phyloP scores from a whole-genome alignment of 2,329 filamentous ascomycete species.

The Cladosporium austrohemisphaericum region DNA sequence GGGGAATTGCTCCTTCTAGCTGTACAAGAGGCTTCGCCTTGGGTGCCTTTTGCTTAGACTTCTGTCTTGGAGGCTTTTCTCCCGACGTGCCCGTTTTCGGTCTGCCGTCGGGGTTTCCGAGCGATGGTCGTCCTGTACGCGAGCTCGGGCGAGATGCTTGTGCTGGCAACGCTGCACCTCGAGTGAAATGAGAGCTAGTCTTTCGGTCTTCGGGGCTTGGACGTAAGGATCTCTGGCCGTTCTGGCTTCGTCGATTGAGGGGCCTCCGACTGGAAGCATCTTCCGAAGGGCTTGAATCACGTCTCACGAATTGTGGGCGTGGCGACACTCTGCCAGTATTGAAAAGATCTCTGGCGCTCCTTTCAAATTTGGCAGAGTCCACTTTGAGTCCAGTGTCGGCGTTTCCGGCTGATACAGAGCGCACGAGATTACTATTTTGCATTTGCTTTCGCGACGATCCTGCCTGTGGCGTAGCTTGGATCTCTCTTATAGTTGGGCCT shows the following conservation, averaged over 20 bases:
- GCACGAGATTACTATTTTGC: neutral
- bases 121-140: slow-evolving; percentile 1
- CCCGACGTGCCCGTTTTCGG: slow-evolving; percentile 5
- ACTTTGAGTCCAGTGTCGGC: neutral
- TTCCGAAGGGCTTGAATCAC: neutral
- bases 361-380: neutral
- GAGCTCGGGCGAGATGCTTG: slow-evolving; percentile 40
- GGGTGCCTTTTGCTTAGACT: slow-evolving; percentile 24
- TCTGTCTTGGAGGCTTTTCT: slow-evolving; percentile 36
- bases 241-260: neutral
- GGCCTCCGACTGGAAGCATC: slow-evolving; percentile 1
- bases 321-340: neutral
- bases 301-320: neutral
- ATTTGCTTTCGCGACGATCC: neutral
- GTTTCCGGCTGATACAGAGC: neutral
- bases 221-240: neutral
- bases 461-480: slow-evolving; percentile 3
- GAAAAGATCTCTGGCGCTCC: neutral
- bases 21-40: slow-evolving; percentile 22
- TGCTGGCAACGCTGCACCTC: neutral
- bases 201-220: neutral
- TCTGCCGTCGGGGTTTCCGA: neutral
- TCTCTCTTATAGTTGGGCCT: neutral
- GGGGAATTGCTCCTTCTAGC: slow-evolving; percentile 38
- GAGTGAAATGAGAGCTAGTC: neutral